Percentiles rank a stretch among this genome's conserved stretches.
Conservation (phyloP, 345 rosid genomes). For the Eucalyptus sp. region DNA sequence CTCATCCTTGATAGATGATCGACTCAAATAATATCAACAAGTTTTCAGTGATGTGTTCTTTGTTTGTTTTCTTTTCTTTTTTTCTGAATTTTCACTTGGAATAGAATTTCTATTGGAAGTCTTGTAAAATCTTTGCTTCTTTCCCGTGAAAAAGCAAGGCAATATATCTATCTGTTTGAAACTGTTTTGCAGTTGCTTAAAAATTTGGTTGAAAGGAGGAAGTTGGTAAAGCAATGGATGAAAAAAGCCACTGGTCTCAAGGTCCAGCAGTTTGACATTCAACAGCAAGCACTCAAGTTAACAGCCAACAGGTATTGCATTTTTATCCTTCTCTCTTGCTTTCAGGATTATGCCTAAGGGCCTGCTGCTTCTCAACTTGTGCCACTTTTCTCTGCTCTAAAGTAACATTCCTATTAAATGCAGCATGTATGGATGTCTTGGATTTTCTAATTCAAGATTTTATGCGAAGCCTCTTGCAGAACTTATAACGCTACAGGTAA, state of each 20-base stretch:
- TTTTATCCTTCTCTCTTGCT: neutral
- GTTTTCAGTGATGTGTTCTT: neutral
- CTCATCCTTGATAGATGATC: neutral
- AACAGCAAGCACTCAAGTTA: slow-evolving; percentile 95
- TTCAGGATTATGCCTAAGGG: neutral
- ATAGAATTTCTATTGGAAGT: neutral
- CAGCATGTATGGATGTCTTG: slow-evolving; percentile 99
- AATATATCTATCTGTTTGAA: neutral
- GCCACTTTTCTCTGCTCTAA: neutral
- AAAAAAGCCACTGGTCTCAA: slow-evolving; percentile 72
- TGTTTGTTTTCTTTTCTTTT: neutral
- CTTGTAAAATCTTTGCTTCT: neutral
- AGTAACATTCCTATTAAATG: neutral
- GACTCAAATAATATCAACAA: neutral
- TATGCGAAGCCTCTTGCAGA: slow-evolving; percentile 98
- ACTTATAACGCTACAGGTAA: slow-evolving; percentile 84
- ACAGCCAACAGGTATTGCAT: slow-evolving; percentile 77
- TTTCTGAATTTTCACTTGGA: neutral
- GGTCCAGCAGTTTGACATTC: slow-evolving; percentile 84
- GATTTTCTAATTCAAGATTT: slow-evolving; percentile 95
- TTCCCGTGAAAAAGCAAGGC: neutral
- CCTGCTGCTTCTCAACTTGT: neutral
- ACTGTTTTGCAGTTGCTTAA: slow-evolving; percentile 61
- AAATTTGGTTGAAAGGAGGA: slow-evolving; percentile 80
- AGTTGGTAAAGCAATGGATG: slow-evolving; percentile 81